Evolutionary conservation across 2,329 filamentous ascomycete species (phyloP).

Genomic region (Ophiostoma sp.): DNA sequence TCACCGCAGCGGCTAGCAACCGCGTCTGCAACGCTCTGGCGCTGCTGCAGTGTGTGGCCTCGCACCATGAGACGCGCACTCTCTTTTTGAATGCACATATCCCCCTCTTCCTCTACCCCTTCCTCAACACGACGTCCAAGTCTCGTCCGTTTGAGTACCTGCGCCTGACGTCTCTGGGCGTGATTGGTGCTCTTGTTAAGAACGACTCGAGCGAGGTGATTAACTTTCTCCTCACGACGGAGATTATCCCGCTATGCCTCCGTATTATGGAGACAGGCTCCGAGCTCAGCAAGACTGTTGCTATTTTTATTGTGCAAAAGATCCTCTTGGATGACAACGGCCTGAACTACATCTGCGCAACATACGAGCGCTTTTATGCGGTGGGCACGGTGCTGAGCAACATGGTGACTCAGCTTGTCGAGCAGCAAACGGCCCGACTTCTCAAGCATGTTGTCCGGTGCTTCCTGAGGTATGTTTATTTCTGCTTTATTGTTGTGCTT

Average conservation of each 20-base stretch:
- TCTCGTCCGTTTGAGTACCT: conserved; percentile 96
- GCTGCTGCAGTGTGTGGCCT: conserved; percentile 92
- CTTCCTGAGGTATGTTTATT: conserved; percentile 68
- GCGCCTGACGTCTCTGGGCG: conserved; percentile 87
- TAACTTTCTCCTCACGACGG: conserved; percentile 95
- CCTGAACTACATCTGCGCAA: conserved; percentile 96
- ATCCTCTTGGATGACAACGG: conserved; percentile 95
- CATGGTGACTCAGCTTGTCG: conserved; percentile 96
- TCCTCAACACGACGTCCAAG: conserved; percentile 97
- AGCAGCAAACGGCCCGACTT: conserved; percentile 91
- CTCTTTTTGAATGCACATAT: conserved; percentile 95
- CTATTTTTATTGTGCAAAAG: conserved; percentile 99
- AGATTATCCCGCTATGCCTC: conserved; percentile 95
- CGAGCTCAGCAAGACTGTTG: conserved; percentile 96
- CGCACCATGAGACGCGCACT: conserved; percentile 90
- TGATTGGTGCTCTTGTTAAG: conserved; percentile 95
- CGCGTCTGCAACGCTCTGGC: conserved; percentile 95
- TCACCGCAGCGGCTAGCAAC: conserved; percentile 96
- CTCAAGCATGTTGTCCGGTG: conserved; percentile 97
- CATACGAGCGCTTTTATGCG: conserved; percentile 96
- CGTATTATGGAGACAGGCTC: conserved; percentile 99
- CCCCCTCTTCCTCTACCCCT: conserved; percentile 93
- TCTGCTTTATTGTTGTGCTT: neutral
- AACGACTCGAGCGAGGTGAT: conserved; percentile 98
- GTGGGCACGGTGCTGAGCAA: conserved; percentile 96